phyloP scores from a whole-genome alignment of 176 grass and related monocot genomes.

The Bonia amplexicaulis region DNA sequence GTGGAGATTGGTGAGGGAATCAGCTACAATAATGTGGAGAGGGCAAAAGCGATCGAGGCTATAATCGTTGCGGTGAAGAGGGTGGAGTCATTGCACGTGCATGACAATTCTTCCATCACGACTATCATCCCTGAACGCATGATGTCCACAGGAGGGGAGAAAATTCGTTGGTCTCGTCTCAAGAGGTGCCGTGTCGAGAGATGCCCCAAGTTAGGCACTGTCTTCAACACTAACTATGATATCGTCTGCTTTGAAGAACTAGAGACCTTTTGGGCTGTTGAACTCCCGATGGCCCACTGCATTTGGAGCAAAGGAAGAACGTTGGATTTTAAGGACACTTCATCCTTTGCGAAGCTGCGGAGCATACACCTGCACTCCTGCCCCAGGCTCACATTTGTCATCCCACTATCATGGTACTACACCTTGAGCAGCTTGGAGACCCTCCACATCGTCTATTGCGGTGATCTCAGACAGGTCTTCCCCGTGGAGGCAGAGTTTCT shows the following conservation, averaged over 20 bases:
- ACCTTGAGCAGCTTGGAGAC: neutral
- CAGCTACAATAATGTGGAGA: neutral
- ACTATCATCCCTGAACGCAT: neutral
- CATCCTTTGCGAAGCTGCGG: neutral
- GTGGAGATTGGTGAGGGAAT: neutral
- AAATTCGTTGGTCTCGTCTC: accelerated
- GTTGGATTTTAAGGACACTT: accelerated
- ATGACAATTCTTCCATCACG: neutral
- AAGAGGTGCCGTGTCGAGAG: neutral
- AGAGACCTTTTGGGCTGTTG: neutral
- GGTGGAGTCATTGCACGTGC: neutral
- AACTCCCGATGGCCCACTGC: neutral
- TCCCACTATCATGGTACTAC: neutral
- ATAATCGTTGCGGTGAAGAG: neutral
- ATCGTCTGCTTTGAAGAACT: accelerated
- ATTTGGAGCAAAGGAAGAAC: neutral
- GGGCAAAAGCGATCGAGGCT: neutral
- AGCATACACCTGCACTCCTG: neutral
- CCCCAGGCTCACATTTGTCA: neutral
- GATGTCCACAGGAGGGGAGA: accelerated
- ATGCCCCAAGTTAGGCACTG: neutral
- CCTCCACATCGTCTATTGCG: neutral
- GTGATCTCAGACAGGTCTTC: neutral
- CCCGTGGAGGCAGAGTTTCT: neutral
- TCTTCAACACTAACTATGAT: neutral